Base-by-base conservation (phyloP, 495 filamentous ascomycete species). In the Aspergillus steynii region DNA sequence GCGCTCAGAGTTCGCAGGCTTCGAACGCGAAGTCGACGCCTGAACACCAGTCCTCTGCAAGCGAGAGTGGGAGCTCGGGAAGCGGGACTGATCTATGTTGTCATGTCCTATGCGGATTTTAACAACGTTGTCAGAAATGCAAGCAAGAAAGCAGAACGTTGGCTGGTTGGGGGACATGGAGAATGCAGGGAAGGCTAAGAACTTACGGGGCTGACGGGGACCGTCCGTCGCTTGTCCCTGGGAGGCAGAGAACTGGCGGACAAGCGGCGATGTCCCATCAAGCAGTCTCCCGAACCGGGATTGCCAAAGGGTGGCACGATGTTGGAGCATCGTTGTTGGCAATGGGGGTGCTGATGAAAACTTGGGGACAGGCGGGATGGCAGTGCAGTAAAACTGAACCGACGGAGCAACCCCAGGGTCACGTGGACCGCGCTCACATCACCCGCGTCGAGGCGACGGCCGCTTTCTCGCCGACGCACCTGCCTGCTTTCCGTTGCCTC, bases 221-320 rank as follows among this genome's bases (percentile, higher is more conserved):
- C 61, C 65, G 52, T 70, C 68, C 12, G 54, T 48, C 51, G 66
- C 65, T 15, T 61, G 59, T 50, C 51, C 42, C 47, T 53, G 63
- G n/a, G 65, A 63, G 53, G 55, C 61, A 45, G 77, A 79, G 34
- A 79, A 74, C 15, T 68, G 64, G 12, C 77, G 74, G 37, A 69
- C 42, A 6, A 68, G 50, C 15, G 57, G 29, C 8, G 57, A 31
- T 7, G 61, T 28, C 48, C 65, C 55, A 20, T 62, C 66, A 15
- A 53, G 26, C 31, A 66, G 6, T 49, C 65, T 62, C 1, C 56
- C 29, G 53, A 55, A 65, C 34, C 70, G 61, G 29, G 61, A 48
- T n/a, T 64, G 63, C 42, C 63, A 61, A 27, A 60, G 12, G 20
- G 69, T 31, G 29, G 66, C 69, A 47, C 73, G 69, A 53, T 62